Evolutionary conservation across 257 asterid species (phyloP).

Genomic region (Datura wrightii): DNA sequence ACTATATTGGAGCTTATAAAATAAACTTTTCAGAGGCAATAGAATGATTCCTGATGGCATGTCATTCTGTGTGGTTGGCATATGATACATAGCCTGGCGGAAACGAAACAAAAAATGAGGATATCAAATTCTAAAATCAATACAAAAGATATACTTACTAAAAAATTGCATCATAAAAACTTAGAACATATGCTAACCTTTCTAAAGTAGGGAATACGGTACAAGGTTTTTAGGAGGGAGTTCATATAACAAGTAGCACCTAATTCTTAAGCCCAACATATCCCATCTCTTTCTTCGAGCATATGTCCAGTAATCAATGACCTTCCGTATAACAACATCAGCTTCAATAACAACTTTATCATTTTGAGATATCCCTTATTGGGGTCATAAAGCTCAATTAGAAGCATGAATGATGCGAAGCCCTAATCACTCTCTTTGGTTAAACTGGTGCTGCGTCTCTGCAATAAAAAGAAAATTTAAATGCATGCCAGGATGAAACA

Average conservation of each 20-base stretch:
- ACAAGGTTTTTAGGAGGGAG: slow-evolving; percentile 92
- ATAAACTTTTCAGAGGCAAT: slow-evolving; percentile 93
- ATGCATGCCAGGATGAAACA: slow-evolving; percentile 9
- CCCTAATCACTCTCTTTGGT: slow-evolving; percentile 98
- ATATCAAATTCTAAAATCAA: slow-evolving; percentile 33
- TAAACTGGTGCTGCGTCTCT: slow-evolving; percentile 98
- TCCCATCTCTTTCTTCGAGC: slow-evolving; percentile 98
- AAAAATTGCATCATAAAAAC: slow-evolving; percentile 29
- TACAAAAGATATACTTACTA: slow-evolving; percentile 31
- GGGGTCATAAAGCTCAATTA: slow-evolving; percentile 90
- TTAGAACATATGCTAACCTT: slow-evolving; percentile 58
- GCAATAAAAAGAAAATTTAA: slow-evolving; percentile 38
- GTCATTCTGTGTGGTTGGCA: slow-evolving; percentile 99
- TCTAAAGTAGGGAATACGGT: slow-evolving; percentile 94
- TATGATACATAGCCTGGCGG: slow-evolving; percentile 93
- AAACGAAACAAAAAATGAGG: slow-evolving; percentile 39
- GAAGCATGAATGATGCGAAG: slow-evolving; percentile 95
- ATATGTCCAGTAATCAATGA: slow-evolving; percentile 90
- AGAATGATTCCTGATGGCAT: slow-evolving; percentile 99
- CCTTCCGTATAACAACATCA: slow-evolving; percentile 95
- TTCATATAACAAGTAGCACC: slow-evolving; percentile 99
- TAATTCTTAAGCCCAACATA: slow-evolving; percentile 97
- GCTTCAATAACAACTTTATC: slow-evolving; percentile 87
- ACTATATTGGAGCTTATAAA: slow-evolving; percentile 93
- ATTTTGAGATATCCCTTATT: slow-evolving; percentile 81